Percentiles rank a stretch among this genome's conserved stretches.
These are phyloP conservation scores for Aspergillus novofumigatus DNA, from an alignment of 2,329 filamentous ascomycete genomes.

Conservation along the genomic window DNA sequence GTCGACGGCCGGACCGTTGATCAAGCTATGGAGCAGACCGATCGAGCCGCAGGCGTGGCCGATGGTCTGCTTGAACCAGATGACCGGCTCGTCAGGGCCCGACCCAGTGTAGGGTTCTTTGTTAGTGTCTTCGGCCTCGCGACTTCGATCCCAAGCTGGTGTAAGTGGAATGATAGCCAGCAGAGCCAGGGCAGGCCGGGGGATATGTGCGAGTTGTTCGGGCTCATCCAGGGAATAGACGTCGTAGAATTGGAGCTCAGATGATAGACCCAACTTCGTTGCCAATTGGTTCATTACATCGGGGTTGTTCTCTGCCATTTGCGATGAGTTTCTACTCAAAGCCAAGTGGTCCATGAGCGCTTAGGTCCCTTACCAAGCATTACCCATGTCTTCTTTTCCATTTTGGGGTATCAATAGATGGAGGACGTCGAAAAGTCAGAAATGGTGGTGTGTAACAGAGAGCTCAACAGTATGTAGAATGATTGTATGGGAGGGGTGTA, in stretches of 20 bases:
- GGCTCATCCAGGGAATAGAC: slow-evolving; percentile 4
- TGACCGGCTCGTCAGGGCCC: slow-evolving; percentile 49
- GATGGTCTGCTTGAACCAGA: slow-evolving; percentile 59
- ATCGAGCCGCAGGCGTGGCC: slow-evolving; percentile 57
- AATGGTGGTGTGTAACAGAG: background rate
- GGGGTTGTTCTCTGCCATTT: slow-evolving; percentile 12
- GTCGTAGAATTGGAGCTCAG: slow-evolving; percentile 9
- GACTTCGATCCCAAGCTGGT: slow-evolving; percentile 1
- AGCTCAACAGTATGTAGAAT: too few relatives aligned
- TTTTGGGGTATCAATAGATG: background rate
- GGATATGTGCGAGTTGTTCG: slow-evolving; percentile 4
- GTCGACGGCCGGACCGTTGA: slow-evolving; percentile 46
- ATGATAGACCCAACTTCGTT: slow-evolving; percentile 4
- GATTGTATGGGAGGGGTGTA: too few relatives aligned
- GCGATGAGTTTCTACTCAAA: background rate
- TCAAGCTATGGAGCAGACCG: slow-evolving; percentile 51
- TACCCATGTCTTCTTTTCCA: slow-evolving; percentile 5
- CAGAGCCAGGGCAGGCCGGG: slow-evolving; percentile 5
- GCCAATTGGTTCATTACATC: slow-evolving; percentile 8
- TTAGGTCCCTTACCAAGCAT: slow-evolving; percentile 5
- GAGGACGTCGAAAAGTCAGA: background rate
- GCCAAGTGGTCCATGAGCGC: background rate
- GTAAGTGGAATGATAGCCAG: slow-evolving; percentile 5
- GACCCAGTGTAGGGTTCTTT: slow-evolving; percentile 39
- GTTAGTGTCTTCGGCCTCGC: background rate